phyloP scores from a whole-genome alignment of 2,329 filamentous ascomycete species.

The Rhytidhysteron rufulum region DNA sequence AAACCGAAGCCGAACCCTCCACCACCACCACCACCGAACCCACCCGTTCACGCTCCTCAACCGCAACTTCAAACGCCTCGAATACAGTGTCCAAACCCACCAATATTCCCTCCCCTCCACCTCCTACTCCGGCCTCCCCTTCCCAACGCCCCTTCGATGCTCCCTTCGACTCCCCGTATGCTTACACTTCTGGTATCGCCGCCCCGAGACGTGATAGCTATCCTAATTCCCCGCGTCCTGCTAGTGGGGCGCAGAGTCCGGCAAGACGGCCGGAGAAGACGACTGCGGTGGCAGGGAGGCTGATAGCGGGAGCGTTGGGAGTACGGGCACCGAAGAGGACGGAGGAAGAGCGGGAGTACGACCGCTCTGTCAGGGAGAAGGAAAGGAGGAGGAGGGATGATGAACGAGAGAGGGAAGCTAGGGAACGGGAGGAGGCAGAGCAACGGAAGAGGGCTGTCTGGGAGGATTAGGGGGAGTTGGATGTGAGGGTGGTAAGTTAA shows the following conservation, averaged over 20 bases:
- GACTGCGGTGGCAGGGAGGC: conserved; percentile 79
- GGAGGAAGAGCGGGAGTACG: conserved; percentile 85
- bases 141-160: conserved; percentile 25
- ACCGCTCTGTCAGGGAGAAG: conserved; percentile 75
- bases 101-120: conserved; percentile 24
- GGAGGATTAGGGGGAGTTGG: conserved; percentile 54
- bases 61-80: conserved; percentile 2
- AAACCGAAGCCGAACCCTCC: conserved; percentile 26
- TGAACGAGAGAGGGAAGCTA: conserved; percentile 64
- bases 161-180: conserved; percentile 21
- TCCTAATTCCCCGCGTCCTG: no score
- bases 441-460: conserved; percentile 80
- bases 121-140: conserved; percentile 33
- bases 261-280: conserved; percentile 76
- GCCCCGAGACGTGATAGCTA: no score
- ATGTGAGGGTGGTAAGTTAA: neutral
- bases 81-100: neutral
- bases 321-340: conserved; percentile 76
- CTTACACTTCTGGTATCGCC: conserved; percentile 5
- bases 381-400: conserved; percentile 73
- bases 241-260: conserved; percentile 22
- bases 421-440: conserved; percentile 62
- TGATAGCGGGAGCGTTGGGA: conserved; percentile 87
- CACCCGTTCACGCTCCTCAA: conserved; percentile 18
- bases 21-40: conserved; percentile 19